Conservation (phyloP, 495 filamentous ascomycete species). For the Aspergillus affinis region DNA sequence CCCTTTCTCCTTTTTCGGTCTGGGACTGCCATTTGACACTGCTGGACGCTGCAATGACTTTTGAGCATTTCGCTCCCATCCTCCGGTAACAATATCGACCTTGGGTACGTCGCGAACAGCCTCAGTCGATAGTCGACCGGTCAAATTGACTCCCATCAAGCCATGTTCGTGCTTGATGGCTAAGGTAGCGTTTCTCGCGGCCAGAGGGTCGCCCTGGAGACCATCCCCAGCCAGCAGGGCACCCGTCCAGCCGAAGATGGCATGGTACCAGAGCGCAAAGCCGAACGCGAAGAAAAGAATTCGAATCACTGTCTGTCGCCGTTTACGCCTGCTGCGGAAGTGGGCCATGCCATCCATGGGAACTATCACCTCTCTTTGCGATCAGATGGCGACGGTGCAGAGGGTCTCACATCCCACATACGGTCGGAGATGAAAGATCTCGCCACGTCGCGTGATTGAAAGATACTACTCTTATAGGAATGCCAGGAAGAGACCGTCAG, state of each 20-base stretch:
- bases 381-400: neutral
- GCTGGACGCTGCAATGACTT: neutral
- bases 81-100: neutral
- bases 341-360: neutral
- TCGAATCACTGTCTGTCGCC: neutral
- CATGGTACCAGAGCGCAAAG: neutral
- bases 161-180: neutral
- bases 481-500: neutral
- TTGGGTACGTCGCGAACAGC: neutral
- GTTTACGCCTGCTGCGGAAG: neutral
- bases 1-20: neutral
- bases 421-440: neutral
- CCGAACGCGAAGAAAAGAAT: neutral
- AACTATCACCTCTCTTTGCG: neutral
- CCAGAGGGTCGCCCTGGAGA: neutral
- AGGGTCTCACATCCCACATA: neutral
- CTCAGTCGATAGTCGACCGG: neutral
- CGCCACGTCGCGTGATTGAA: too few species aligned
- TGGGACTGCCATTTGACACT: neutral
- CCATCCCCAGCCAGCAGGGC: neutral
- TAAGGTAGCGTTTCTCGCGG: neutral
- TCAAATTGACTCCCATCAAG: neutral
- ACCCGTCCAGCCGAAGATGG: neutral
- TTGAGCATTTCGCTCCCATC: neutral
- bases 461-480: neutral